These are phyloP conservation scores for Sugiyamaella paludigena DNA, from an alignment of 1,139 yeast species.

Conservation along the genomic window DNA sequence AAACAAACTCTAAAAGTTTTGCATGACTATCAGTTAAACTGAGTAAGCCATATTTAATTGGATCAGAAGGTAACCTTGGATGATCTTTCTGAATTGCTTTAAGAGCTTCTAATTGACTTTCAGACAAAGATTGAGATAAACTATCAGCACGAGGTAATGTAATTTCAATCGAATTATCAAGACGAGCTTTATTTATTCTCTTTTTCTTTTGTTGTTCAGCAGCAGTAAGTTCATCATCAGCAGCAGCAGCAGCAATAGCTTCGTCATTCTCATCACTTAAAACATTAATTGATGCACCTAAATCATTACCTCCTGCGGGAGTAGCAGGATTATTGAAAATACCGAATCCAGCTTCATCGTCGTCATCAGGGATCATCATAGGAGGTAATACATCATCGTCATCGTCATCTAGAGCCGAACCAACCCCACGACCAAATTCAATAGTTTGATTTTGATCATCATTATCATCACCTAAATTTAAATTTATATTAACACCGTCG, in stretches of 20 bases:
- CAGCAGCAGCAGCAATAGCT: conserved; percentile 14
- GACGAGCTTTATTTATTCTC: conserved; percentile 3
- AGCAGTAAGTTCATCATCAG: conserved; percentile 4
- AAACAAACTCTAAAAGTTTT: conserved; percentile 15
- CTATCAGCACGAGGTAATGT: conserved; percentile 5
- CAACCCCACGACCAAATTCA: conserved; percentile 23
- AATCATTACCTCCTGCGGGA: conserved; percentile 13
- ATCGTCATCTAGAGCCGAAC: neutral
- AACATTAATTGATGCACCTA: conserved; percentile 16
- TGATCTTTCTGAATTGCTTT: conserved; percentile 18
- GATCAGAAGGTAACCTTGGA: conserved; percentile 21
- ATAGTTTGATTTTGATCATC: conserved; percentile 23
- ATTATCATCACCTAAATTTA: conserved; percentile 42
- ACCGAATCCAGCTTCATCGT: conserved; percentile 17
- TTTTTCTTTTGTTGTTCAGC: conserved; percentile 10
- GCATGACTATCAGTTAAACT: conserved; percentile 14
- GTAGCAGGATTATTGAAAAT: conserved; percentile 10
- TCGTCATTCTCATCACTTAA: conserved; percentile 18
- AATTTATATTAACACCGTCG: conserved; percentile 45
- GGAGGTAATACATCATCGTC: conserved; percentile 6
- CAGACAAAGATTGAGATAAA: conserved; percentile 6
- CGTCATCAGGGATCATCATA: conserved; percentile 21
- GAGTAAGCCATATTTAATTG: conserved; percentile 18
- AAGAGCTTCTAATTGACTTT: conserved; percentile 11
- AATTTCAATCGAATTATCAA: conserved; percentile 4